These are phyloP conservation scores for Trebouxia sp. DNA, from an alignment of 139 green algal species.

Conservation along the genomic window DNA sequence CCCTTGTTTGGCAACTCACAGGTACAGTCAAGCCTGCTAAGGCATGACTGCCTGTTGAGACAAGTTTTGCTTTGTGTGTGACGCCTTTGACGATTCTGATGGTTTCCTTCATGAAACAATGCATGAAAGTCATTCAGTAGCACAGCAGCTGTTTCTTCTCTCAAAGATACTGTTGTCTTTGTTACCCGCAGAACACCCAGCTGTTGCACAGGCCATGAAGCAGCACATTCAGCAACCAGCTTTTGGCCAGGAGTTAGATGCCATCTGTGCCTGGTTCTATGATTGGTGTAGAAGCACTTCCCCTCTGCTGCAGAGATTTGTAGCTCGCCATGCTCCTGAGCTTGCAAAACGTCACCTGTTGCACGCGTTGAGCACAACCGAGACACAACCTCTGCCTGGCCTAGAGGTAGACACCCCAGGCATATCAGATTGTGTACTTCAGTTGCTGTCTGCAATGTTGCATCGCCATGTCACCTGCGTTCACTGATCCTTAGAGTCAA, in stretches of 20 bases:
- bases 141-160: too few relatives aligned
- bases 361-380: not conserved
- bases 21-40: not conserved
- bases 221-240: not conserved
- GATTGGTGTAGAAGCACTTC: conserved; percentile 9
- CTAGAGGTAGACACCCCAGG: not conserved
- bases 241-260: conserved; percentile 15
- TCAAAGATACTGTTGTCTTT: too few relatives aligned
- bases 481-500: not conserved
- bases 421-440: not conserved
- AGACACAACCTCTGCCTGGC: conserved; percentile 5
- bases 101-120: not conserved
- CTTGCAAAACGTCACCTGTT: not conserved
- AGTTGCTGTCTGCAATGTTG: not conserved
- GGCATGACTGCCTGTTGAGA: not conserved
- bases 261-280: conserved; percentile 19
- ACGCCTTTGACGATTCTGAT: not conserved
- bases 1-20: conserved; percentile 11
- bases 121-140: not conserved
- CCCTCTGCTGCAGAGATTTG: conserved; percentile 14
- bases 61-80: not conserved
- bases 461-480: not conserved
- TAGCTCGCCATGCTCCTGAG: conserved; percentile 8
- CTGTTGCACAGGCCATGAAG: conserved; percentile 1
- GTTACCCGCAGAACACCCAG: not conserved